Conservation (phyloP, 106 monocot genomes). For the Hemerocallis citrina region DNA sequence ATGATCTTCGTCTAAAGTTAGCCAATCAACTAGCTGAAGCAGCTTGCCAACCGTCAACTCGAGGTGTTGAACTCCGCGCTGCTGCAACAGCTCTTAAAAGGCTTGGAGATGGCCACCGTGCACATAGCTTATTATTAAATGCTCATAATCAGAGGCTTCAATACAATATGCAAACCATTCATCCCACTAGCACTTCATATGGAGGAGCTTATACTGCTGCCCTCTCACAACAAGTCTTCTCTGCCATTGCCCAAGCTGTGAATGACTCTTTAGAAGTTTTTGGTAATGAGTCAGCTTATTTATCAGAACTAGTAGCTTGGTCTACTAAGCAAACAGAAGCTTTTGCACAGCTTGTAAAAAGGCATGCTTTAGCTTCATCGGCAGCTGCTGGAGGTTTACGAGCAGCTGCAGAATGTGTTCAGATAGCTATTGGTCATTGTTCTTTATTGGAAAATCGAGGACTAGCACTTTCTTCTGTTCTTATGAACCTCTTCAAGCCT, state of each 20-base stretch:
- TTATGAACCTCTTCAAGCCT: slow-evolving; percentile 79
- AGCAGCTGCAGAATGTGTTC: slow-evolving; percentile 93
- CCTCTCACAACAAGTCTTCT: slow-evolving; percentile 91
- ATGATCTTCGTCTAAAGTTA: slow-evolving; percentile 51
- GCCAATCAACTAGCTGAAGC: slow-evolving; percentile 93
- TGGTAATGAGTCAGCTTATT: slow-evolving; percentile 65
- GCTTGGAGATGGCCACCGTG: slow-evolving; percentile 85
- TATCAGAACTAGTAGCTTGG: slow-evolving; percentile 86
- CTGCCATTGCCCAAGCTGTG: slow-evolving; percentile 86
- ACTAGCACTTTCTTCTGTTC: slow-evolving; percentile 74
- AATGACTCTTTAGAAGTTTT: slow-evolving; percentile 84
- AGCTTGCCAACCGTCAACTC: slow-evolving; percentile 87
- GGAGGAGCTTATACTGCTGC: slow-evolving; percentile 95
- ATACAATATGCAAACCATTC: slow-evolving; percentile 84
- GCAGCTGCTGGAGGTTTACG: slow-evolving; percentile 92
- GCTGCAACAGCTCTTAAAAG: slow-evolving; percentile 87
- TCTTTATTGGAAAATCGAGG: slow-evolving; percentile 78
- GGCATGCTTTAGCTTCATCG: slow-evolving; percentile 86
- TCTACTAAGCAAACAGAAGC: slow-evolving; percentile 68
- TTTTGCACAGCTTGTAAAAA: slow-evolving; percentile 79
- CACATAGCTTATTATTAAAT: slow-evolving; percentile 72
- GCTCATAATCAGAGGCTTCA: slow-evolving; percentile 84
- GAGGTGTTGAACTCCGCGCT: slow-evolving; percentile 87
- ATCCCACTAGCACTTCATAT: slow-evolving; percentile 86
- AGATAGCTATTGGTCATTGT: slow-evolving; percentile 89